phyloP scores from a whole-genome alignment of 139 green algal species.

The Spirogloea muscicola region DNA sequence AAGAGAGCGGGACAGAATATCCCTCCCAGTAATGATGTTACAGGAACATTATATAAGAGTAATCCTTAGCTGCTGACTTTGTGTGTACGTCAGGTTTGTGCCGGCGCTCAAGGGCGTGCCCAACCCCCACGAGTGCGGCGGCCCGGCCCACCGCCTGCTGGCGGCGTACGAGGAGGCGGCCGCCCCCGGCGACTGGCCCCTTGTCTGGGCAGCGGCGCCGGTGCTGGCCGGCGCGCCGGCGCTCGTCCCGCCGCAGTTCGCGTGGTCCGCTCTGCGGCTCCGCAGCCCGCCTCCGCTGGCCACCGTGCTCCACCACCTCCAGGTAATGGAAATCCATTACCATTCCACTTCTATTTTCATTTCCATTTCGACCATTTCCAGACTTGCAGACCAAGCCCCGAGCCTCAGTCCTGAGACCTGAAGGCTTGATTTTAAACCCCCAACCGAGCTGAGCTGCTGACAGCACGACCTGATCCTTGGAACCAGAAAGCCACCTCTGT shows the following conservation, averaged over 20 bases:
- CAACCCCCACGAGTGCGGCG: not conserved
- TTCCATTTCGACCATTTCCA: no score
- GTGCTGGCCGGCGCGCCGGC: conserved; percentile 32
- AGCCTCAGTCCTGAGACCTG: no score
- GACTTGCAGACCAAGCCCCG: no score
- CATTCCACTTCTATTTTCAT: no score
- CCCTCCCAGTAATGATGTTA: no score
- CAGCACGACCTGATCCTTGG: no score
- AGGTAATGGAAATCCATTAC: no score
- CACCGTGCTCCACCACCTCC: conserved; percentile 54
- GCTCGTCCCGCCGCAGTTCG: conserved; percentile 37
- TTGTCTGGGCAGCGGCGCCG: conserved; percentile 57
- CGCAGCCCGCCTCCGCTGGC: conserved; percentile 47
- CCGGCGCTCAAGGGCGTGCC: conserved; percentile 11
- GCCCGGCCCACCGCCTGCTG: conserved; percentile 10
- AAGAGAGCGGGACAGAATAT: no score
- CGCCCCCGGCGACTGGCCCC: conserved; percentile 56
- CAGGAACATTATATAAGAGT: not conserved
- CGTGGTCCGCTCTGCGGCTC: conserved; percentile 49
- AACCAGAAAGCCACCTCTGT: no score
- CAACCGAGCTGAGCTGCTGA: no score
- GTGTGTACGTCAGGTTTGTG: not conserved
- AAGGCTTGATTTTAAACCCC: no score
- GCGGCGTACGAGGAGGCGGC: conserved; percentile 29
- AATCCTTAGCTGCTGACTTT: not conserved